phyloP scores from a whole-genome alignment of 768 basidiomycete genomes.

The Calocera viscosa region DNA sequence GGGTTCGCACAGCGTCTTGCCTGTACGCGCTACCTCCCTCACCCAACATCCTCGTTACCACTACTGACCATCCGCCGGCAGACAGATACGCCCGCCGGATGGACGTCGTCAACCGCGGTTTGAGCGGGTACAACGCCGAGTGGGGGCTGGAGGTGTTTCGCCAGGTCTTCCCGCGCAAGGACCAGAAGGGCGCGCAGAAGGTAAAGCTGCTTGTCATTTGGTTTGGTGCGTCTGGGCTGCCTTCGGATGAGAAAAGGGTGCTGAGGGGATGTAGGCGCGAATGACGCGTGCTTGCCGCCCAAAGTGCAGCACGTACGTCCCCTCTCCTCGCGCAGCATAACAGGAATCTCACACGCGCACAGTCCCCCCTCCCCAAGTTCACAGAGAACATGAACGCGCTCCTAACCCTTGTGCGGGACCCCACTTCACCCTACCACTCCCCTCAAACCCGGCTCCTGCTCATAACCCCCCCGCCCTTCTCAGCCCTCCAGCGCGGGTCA shows the following conservation, averaged over 20 bases:
- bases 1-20: conserved; percentile 61
- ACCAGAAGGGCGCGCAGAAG: conserved; percentile 39
- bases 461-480: conserved; percentile 76
- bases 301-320: conserved; percentile 54
- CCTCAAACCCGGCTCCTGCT: conserved; percentile 64
- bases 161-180: conserved; percentile 52
- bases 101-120: conserved; percentile 78
- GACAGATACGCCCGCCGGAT: conserved; percentile 68
- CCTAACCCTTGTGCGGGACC: conserved; percentile 47
- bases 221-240: conserved; percentile 48
- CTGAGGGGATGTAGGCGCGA: conserved; percentile 29
- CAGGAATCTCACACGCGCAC: background rate
- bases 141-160: conserved; percentile 74
- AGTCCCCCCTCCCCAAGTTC: conserved; percentile 46
- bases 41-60: background rate
- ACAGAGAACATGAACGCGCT: conserved; percentile 50
- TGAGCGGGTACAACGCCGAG: conserved; percentile 73
- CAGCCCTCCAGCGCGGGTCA: conserved; percentile 43
- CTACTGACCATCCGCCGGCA: conserved; percentile 23
- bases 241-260: too few relatives aligned
- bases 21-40: conserved; percentile 33
- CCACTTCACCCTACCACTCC: conserved; percentile 52
- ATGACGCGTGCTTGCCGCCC: conserved; percentile 61
- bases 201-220: conserved; percentile 71
- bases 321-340: background rate